Evolutionary conservation across 2,329 filamentous ascomycete species (phyloP).

Genomic region (Fusarium bulbicola): DNA sequence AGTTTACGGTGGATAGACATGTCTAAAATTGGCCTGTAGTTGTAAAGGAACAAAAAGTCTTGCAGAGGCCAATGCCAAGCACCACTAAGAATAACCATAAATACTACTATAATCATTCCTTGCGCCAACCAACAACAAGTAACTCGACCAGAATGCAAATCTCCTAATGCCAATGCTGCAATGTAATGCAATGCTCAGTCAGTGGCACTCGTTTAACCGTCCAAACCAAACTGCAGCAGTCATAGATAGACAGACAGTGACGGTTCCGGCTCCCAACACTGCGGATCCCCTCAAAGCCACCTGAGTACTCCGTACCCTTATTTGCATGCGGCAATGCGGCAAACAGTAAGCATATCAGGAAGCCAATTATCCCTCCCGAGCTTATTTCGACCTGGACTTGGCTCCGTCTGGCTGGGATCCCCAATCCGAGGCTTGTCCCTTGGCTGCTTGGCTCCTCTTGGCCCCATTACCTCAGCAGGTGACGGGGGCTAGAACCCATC

Average conservation of each 20-base stretch:
- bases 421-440: background rate
- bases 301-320: slow-evolving; percentile 2
- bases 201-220: background rate
- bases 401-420: background rate
- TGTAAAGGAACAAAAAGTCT: background rate
- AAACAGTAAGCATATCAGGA: slow-evolving; percentile 32
- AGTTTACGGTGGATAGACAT: background rate
- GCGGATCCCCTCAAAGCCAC: slow-evolving; percentile 1
- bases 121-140: background rate
- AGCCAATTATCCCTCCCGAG: slow-evolving; percentile 21
- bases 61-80: slow-evolving; percentile 7
- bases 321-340: slow-evolving; percentile 30
- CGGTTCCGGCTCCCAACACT: background rate
- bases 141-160: slow-evolving; percentile 6
- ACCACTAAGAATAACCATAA: slow-evolving; percentile 11
- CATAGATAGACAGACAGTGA: background rate
- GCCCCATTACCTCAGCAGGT: slow-evolving; percentile 24
- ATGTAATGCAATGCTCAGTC: background rate
- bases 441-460: background rate
- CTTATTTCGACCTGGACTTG: slow-evolving; percentile 26
- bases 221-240: background rate
- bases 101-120: slow-evolving; percentile 1
- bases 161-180: slow-evolving; percentile 1
- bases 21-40: background rate
- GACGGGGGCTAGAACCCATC: slow-evolving; percentile 25